Percentiles rank a stretch among this genome's conserved stretches.
phyloP scores from a whole-genome alignment of 192 early-diverging fungal genomes.

The Linnemannia elongata region DNA sequence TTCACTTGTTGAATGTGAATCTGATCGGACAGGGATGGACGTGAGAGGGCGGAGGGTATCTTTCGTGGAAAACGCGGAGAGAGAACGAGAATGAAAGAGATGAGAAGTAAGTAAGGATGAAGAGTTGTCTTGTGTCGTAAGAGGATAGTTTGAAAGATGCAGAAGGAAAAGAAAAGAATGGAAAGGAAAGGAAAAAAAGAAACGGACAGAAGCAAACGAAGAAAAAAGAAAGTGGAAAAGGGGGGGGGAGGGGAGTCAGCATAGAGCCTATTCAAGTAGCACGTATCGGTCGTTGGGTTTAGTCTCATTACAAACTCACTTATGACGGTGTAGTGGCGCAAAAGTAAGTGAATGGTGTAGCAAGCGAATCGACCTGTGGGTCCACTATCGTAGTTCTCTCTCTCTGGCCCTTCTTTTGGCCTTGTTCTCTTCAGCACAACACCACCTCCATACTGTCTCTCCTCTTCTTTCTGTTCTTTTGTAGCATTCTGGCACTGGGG shows the following conservation, averaged over 20 bases:
- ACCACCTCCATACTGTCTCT: not conserved
- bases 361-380: not conserved
- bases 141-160: not conserved
- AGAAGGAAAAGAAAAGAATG: slow-evolving; percentile 16
- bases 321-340: not conserved
- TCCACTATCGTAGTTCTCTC: not conserved
- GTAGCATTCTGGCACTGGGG: not conserved
- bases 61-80: not conserved
- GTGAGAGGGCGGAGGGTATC: not conserved
- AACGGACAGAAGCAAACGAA: not conserved
- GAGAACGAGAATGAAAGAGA: not conserved
- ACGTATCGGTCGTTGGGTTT: not conserved
- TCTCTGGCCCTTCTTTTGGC: not conserved
- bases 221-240: not conserved
- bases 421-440: not conserved
- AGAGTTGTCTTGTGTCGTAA: not conserved
- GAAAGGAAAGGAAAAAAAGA: slow-evolving; percentile 16
- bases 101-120: not conserved
- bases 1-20: not conserved
- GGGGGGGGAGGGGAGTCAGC: not conserved
- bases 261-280: not conserved
- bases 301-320: not conserved
- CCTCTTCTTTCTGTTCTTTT: not conserved
- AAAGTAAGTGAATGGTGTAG: not conserved
- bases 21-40: not conserved